phyloP scores from a whole-genome alignment of 2,329 filamentous ascomycete genomes.

The Aspergillus novofumigatus region DNA sequence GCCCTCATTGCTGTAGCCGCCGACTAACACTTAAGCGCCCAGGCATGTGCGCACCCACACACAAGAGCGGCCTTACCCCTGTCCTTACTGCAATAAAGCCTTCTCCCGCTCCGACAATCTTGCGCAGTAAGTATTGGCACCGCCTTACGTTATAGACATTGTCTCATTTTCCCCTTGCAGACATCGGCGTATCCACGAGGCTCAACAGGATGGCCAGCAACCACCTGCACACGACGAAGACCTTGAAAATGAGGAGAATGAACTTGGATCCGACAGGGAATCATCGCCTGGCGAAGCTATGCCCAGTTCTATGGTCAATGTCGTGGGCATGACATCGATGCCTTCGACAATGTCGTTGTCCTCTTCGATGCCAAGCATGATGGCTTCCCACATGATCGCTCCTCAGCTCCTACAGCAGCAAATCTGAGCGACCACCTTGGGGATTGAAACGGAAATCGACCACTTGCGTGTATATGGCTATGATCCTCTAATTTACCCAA shows the following conservation, averaged over 20 bases:
- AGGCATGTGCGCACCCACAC: conserved; percentile 99
- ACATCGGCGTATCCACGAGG: conserved; percentile 78
- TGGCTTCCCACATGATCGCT: conserved; percentile 40
- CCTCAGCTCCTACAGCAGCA: conserved; percentile 42
- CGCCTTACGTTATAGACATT: not conserved
- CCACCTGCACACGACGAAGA: conserved; percentile 64
- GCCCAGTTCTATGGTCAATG: conserved; percentile 29
- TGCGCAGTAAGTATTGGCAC: conserved; percentile 68
- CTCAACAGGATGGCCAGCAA: conserved; percentile 55
- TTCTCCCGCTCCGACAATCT: conserved; percentile 98
- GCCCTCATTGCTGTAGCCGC: conserved; percentile 47
- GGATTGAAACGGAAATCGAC: too few relatives aligned
- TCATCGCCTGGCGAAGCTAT: conserved; percentile 54
- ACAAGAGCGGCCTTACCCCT: conserved; percentile 97
- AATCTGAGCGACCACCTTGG: conserved; percentile 25
- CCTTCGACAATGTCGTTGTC: conserved; percentile 26
- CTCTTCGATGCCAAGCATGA: conserved; percentile 38
- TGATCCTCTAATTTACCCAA: not conserved
- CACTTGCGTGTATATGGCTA: not conserved
- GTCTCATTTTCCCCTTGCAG: conserved; percentile 44
- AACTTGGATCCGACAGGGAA: conserved; percentile 74
- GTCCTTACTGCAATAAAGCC: conserved; percentile 96
- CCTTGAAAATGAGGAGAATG: conserved; percentile 82
- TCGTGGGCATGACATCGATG: conserved; percentile 35
- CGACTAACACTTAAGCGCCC: conserved; percentile 47